Evolutionary conservation across 345 rosid species (phyloP).

Genomic region (Anacardium occidentale): DNA sequence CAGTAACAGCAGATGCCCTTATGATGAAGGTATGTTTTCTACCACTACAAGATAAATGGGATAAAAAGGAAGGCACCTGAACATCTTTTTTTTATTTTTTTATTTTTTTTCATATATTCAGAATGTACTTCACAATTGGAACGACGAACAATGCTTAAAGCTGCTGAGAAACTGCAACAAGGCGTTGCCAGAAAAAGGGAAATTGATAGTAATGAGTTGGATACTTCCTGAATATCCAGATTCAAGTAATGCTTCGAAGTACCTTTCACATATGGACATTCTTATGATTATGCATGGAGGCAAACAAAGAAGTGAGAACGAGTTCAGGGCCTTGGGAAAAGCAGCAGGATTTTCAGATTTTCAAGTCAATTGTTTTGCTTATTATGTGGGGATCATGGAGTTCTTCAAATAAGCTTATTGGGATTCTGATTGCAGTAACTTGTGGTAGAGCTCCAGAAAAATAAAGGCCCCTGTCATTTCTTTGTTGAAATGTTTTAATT

Average conservation of each 20-base stretch:
- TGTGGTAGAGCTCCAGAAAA: too few species aligned
- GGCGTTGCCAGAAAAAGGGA: too few species aligned
- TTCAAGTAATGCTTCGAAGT: conserved; percentile 10
- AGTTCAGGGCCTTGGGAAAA: conserved; percentile 20
- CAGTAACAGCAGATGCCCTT: conserved; percentile 3
- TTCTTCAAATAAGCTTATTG: conserved; percentile 12
- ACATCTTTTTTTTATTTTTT: neutral
- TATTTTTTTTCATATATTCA: neutral
- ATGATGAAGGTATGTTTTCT: conserved; percentile 23
- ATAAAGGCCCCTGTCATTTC: too few species aligned
- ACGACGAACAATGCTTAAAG: conserved; percentile 9
- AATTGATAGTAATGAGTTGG: conserved; percentile 3
- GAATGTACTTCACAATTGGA: conserved; percentile 23
- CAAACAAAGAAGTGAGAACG: conserved; percentile 22
- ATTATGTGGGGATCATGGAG: conserved; percentile 19
- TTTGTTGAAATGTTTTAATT: too few species aligned
- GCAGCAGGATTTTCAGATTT: conserved; percentile 22
- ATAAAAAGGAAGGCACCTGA: too few species aligned
- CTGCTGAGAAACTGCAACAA: neutral
- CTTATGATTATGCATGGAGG: conserved; percentile 19
- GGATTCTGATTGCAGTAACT: too few species aligned
- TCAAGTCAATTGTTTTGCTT: conserved; percentile 14
- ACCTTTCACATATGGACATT: conserved; percentile 7
- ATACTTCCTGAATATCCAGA: conserved; percentile 17
- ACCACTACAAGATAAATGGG: neutral